Conservation (phyloP, 2,329 filamentous ascomycete species). For the Chrysosporium queenslandicum region DNA sequence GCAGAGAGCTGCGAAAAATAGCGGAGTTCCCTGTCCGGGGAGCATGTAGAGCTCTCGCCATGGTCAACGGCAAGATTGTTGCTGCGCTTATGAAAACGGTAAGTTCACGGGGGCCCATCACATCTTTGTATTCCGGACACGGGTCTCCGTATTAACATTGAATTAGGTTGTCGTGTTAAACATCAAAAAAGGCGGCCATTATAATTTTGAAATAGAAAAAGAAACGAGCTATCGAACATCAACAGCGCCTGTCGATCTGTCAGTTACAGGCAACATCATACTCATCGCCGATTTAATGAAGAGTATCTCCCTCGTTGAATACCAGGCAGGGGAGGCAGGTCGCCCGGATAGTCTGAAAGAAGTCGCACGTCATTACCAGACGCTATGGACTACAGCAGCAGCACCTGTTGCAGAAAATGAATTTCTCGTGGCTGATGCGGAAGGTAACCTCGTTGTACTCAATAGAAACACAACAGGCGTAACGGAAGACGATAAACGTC, state of each 20-base stretch:
- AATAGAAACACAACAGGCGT: constrained; percentile 61
- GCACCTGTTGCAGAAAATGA: constrained; percentile 60
- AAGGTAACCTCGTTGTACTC: constrained; percentile 80
- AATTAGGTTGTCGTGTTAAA: constrained; percentile 49
- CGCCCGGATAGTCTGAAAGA: constrained; percentile 58
- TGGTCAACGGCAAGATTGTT: constrained; percentile 67
- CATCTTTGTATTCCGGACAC: not conserved
- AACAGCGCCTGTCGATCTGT: constrained; percentile 73
- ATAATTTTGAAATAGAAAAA: constrained; percentile 51
- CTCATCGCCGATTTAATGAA: constrained; percentile 92
- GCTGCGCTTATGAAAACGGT: constrained; percentile 86
- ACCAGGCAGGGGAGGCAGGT: constrained; percentile 48
- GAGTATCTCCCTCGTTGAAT: constrained; percentile 70
- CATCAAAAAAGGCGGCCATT: constrained; percentile 32
- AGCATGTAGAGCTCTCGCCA: constrained; percentile 66
- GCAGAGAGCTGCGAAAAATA: constrained; percentile 63
- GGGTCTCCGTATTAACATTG: not conserved
- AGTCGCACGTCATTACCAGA: constrained; percentile 68
- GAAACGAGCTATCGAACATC: constrained; percentile 68
- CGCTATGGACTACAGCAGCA: constrained; percentile 71
- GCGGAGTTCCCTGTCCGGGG: constrained; percentile 62
- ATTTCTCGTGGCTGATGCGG: constrained; percentile 75
- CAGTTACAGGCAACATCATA: constrained; percentile 63
- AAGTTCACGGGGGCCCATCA: constrained; percentile 22
- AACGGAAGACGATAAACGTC: constrained; percentile 60